A percentile compares a stretch with the other conserved stretches of the same genome.
These are phyloP conservation scores for Sarocladiaceae sp. DNA, from an alignment of 2,329 filamentous ascomycete genomes.

Conservation along the genomic window DNA sequence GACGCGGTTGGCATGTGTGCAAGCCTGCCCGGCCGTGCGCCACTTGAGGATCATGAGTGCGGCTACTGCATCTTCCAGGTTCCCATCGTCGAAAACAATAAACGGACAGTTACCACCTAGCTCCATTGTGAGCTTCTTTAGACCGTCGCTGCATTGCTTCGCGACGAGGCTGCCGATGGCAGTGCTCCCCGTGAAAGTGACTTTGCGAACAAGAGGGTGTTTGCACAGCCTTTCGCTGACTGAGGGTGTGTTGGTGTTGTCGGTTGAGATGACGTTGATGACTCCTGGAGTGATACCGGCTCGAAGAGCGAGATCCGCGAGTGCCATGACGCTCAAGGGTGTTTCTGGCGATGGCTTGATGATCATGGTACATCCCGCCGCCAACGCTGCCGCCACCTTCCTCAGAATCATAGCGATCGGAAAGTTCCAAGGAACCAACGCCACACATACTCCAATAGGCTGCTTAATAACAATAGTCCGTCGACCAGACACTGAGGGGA, in stretches of 20 bases:
- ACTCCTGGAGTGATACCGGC: constrained; percentile 75
- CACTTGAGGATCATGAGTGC: constrained; percentile 64
- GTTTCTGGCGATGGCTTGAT: constrained; percentile 71
- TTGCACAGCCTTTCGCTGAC: constrained; percentile 43
- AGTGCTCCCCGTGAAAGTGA: constrained; percentile 78
- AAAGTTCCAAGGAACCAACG: constrained; percentile 53
- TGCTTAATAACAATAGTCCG: constrained; percentile 66
- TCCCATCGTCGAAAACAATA: constrained; percentile 63
- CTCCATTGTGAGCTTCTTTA: constrained; percentile 67
- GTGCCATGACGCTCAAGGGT: constrained; percentile 65
- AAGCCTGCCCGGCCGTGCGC: constrained; percentile 69
- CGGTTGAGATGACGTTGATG: constrained; percentile 47
- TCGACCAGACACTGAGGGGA: constrained; percentile 56
- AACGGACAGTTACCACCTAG: constrained; percentile 66
- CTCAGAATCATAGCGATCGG: constrained; percentile 46
- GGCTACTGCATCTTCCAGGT: constrained; percentile 60
- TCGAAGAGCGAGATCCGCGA: constrained; percentile 62
- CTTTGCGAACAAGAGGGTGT: constrained; percentile 49
- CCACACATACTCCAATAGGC: constrained; percentile 29
- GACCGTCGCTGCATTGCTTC: constrained; percentile 51
- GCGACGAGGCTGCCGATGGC: constrained; percentile 64
- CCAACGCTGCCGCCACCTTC: constrained; percentile 51
- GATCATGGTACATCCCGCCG: constrained; percentile 75
- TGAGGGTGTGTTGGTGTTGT: constrained; percentile 31
- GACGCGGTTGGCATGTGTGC: constrained; percentile 59